Evolutionary conservation across 1,139 yeast genomes (phyloP), one percentile per base, ranked within the genome.

Genomic region (Zygoascus meyerae): DNA sequence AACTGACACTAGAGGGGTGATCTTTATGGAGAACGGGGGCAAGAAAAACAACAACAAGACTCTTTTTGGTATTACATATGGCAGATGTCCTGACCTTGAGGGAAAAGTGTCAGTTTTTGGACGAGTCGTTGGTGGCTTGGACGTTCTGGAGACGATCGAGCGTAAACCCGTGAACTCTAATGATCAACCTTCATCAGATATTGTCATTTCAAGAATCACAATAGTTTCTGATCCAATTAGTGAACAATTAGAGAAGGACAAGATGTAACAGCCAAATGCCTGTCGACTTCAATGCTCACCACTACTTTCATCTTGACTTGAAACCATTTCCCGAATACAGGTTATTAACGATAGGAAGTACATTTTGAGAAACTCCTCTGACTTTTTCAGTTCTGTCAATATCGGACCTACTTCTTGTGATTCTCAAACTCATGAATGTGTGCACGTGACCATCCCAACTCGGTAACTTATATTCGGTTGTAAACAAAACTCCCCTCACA

Each of bases 21-120:
- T 87, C 63, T 81, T 92, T 36, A 81, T 85, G 87, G 94, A 95
- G 2, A 85, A 84, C 57, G 67, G 72, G 35, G 87, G 86, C 3
- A 68, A 73, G 35, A 69, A 73, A 35, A 63, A 79, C 53, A 69
- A 83, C 5, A 85, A 85, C 55, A 75, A 80, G 10, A 79, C 90
- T 0, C 95, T 86, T 61, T 87, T 89, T 59, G 87, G 86, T 61
- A 82, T 89, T 43, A 79, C 86, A 3, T 81, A 90, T 0, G 74
- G 72, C 45, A 75, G 87, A 1, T 77, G 82, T 15, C 83, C 86
- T 0, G 95, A 87, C 62, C 67, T 89, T 45, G 78, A 75, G 38
- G 84, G 86, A 0, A 83, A 82, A 55, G 92, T 86, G 60, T 74
- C 92, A 0, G 80, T 86, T 1, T 83, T 89, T 66, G 97, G 96